Evolutionary conservation across 441 rosid species (phyloP).

Genomic region (Jatropha multifida): DNA sequence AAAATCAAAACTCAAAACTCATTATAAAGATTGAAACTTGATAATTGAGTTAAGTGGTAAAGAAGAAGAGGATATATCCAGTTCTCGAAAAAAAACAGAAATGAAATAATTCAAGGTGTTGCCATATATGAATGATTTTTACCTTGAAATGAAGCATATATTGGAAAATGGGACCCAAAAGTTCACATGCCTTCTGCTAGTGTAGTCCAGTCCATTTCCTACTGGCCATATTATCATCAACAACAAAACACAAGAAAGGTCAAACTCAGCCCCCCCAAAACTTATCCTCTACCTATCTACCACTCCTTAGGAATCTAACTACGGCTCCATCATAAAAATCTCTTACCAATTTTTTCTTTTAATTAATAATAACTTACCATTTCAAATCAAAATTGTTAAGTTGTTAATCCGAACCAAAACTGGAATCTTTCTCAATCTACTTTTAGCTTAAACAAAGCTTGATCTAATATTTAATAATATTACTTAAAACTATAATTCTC

Average conservation of each 20-base stretch:
- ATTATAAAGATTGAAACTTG: too few relatives aligned
- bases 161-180: slow-evolving; percentile 28
- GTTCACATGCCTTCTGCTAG: slow-evolving; percentile 30
- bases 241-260: slow-evolving; percentile 15
- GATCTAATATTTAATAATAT: too few relatives aligned
- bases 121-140: background rate
- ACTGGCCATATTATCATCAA: slow-evolving; percentile 21
- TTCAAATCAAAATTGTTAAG: too few relatives aligned
- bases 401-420: too few relatives aligned
- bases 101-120: background rate
- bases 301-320: slow-evolving; percentile 14
- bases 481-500: too few relatives aligned
- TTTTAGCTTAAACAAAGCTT: too few relatives aligned
- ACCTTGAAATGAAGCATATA: slow-evolving; percentile 7
- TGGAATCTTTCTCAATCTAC: too few relatives aligned
- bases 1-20: too few relatives aligned
- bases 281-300: background rate
- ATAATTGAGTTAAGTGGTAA: background rate
- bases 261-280: slow-evolving; percentile 15
- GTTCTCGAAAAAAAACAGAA: background rate
- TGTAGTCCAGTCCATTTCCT: slow-evolving; percentile 37
- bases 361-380: too few relatives aligned
- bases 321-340: background rate
- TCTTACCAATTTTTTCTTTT: too few relatives aligned
- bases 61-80: background rate